Percentiles rank a stretch among this genome's conserved stretches.
Evolutionary conservation across 2,329 filamentous ascomycete species (phyloP).

Genomic region (Plectosphaerella sp.): DNA sequence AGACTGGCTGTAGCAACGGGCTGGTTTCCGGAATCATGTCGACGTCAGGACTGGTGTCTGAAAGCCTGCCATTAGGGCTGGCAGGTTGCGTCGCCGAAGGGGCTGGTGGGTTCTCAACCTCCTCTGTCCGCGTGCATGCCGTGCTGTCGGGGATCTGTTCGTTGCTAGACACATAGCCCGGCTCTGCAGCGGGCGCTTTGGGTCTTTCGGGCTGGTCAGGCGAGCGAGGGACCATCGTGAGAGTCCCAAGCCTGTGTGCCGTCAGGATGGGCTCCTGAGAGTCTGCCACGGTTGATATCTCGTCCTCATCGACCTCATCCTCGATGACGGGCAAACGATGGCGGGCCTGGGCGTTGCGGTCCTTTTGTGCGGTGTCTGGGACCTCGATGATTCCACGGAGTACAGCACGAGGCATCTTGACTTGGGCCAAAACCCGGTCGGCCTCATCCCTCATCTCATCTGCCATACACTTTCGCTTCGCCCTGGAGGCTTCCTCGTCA

Average conservation of each 20-base stretch:
- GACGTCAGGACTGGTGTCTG: slow-evolving; percentile 4
- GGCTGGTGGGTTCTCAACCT: not conserved
- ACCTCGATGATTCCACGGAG: slow-evolving; percentile 1
- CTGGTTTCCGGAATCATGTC: slow-evolving; percentile 25
- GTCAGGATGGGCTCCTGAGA: slow-evolving; percentile 7
- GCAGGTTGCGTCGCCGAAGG: slow-evolving; percentile 3
- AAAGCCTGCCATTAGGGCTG: not conserved
- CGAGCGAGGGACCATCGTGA: not conserved
- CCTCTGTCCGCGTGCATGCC: not conserved
- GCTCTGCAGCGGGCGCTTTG: not conserved
- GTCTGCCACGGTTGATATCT: slow-evolving; percentile 12
- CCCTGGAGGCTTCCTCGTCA: slow-evolving; percentile 20
- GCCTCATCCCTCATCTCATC: slow-evolving; percentile 33
- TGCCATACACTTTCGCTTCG: slow-evolving; percentile 31
- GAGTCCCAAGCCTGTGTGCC: not conserved
- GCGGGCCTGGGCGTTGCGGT: no score
- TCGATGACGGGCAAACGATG: no score
- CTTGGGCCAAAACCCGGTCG: slow-evolving; percentile 32
- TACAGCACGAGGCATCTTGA: slow-evolving; percentile 23
- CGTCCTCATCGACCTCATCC: not conserved
- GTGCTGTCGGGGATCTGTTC: slow-evolving; percentile 10
- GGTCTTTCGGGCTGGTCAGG: not conserved
- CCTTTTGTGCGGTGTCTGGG: slow-evolving; percentile 4
- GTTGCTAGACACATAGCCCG: slow-evolving; percentile 6
- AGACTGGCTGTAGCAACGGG: slow-evolving; percentile 5